Base-by-base conservation (phyloP, 192 early-diverging fungal species). In the Linnemannia hyalina region DNA sequence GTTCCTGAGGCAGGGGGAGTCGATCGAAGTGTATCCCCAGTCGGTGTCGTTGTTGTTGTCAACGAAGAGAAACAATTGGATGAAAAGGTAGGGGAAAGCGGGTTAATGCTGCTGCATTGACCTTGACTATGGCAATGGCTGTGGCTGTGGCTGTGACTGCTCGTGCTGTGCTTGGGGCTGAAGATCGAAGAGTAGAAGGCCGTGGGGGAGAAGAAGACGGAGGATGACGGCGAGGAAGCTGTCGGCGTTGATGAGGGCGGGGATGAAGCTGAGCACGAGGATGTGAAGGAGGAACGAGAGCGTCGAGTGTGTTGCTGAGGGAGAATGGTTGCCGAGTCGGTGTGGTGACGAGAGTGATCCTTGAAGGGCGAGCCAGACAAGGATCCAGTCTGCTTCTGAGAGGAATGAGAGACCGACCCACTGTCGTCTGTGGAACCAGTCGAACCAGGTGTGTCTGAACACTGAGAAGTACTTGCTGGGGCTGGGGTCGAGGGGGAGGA, bases 261-360 rank as follows among this genome's bases (percentile, higher is more conserved):
- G 20, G 60, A 35, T 65, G 60, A 65, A 29, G 26, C 60, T 32
- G 82, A 80, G 32, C 73, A 78, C 6, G 82, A 83, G 6, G 73
- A 84, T 32, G 74, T 29, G 29, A 74, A 76, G 40, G 81, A 72
- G 13, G 76, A 52, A 57, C 71, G 75, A 68, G 69, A n/a, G 6
- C 42, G 23, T 55, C 63, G 72, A 49, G 3, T 41, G 22, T 75
- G 70, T 68, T 82, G 44, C 44, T 46, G 75, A 8, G 72, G 70
- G 46, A 47, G 47, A 18, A 76, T 49, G 22, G 52, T 26, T 18
- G 74, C 71, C 63, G 75, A 73, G 44, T 77, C 60, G 63, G 75
- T 82, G 81, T 82, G 81, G 75, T 74, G 71, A 9, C 81, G 68
- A 6, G 46, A 46, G 57, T 68, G 76, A 41, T 77, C 81, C 40